Percentiles rank a stretch among this genome's conserved stretches.
These are phyloP conservation scores for Phytopythium delawarense DNA, from an alignment of 352 stramenopile genomes.

Conservation along the genomic window DNA sequence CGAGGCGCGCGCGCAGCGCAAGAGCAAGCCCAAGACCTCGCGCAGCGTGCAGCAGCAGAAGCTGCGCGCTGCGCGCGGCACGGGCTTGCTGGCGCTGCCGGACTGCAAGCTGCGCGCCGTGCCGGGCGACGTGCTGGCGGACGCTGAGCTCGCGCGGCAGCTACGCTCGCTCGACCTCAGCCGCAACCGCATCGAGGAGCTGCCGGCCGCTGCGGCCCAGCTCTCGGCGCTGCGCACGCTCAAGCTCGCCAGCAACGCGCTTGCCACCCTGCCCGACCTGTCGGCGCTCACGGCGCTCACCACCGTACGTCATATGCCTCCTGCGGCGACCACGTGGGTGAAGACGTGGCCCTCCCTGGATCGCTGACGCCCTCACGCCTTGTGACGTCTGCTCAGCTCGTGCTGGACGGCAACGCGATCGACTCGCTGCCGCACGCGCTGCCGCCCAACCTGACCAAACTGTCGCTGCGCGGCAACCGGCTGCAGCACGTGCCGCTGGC, in stretches of 20 bases:
- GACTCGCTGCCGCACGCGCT: conserved; percentile 44
- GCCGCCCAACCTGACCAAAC: conserved; percentile 69
- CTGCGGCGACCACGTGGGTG: too few relatives aligned
- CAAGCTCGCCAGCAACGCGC: conserved; percentile 59
- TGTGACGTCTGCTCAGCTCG: conserved; percentile 32
- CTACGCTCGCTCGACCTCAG: conserved; percentile 74
- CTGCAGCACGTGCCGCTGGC: conserved; percentile 36
- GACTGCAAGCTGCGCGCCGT: conserved; percentile 74
- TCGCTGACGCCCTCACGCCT: neutral
- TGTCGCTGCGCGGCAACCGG: conserved; percentile 67
- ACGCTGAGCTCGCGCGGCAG: conserved; percentile 19
- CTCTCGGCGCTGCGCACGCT: conserved; percentile 66
- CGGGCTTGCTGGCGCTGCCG: conserved; percentile 65
- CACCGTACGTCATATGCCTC: conserved; percentile 29
- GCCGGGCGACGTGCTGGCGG: conserved; percentile 46
- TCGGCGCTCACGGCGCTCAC: conserved; percentile 61
- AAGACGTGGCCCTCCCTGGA: neutral
- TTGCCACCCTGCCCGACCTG: conserved; percentile 59
- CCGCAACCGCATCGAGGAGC: conserved; percentile 51
- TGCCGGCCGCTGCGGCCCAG: conserved; percentile 34
- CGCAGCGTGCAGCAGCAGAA: conserved; percentile 77
- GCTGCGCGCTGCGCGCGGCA: conserved; percentile 49
- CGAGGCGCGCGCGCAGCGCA: conserved; percentile 59
- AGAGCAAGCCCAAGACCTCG: conserved; percentile 81
- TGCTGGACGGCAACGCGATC: conserved; percentile 73